phyloP scores from a whole-genome alignment of 1,284 basidiomycete genomes.

The Trichosporon faecale region DNA sequence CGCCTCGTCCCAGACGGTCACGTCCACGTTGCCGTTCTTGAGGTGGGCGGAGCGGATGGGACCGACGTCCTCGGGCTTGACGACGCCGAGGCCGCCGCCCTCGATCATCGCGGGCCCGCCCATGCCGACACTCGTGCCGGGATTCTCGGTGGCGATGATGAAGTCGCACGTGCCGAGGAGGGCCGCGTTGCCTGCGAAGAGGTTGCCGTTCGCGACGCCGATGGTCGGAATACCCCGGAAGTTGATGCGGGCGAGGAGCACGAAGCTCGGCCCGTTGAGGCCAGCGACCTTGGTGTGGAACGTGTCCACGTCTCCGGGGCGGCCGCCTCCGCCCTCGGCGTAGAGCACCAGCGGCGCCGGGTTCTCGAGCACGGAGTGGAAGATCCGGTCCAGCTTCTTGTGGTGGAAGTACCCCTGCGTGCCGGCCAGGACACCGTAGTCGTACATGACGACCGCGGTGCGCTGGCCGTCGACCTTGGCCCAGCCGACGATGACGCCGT shows the following conservation, averaged over 20 bases:
- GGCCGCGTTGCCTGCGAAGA: constrained; percentile 25
- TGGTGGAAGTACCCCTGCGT: constrained; percentile 28
- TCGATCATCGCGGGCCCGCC: constrained; percentile 27
- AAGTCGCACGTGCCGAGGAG: constrained; percentile 22
- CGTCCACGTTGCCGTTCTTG: constrained; percentile 27
- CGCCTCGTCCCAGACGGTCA: constrained; percentile 22
- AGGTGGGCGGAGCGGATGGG: constrained; percentile 20
- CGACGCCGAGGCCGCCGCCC: constrained; percentile 22
- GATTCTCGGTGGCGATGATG: constrained; percentile 23
- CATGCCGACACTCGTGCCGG: constrained; percentile 24
- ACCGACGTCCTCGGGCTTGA: constrained; percentile 24
- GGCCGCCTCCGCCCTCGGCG: constrained; percentile 26
- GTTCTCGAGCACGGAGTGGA: constrained; percentile 22
- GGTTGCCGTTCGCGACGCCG: constrained; percentile 25
- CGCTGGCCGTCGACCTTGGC: constrained; percentile 23
- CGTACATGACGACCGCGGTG: constrained; percentile 21
- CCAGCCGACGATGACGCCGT: constrained; percentile 29
- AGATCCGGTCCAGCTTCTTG: constrained; percentile 25
- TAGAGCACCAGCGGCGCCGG: constrained; percentile 24
- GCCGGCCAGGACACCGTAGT: constrained; percentile 26
- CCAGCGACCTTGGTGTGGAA: constrained; percentile 21
- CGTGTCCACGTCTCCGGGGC: constrained; percentile 25
- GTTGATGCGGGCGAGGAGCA: constrained; percentile 21
- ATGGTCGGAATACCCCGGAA: constrained; percentile 24
- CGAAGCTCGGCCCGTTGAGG: constrained; percentile 20